Base-by-base conservation (phyloP, 2,329 filamentous ascomycete genomes). In the Colletotrichum gloeosporioides region DNA sequence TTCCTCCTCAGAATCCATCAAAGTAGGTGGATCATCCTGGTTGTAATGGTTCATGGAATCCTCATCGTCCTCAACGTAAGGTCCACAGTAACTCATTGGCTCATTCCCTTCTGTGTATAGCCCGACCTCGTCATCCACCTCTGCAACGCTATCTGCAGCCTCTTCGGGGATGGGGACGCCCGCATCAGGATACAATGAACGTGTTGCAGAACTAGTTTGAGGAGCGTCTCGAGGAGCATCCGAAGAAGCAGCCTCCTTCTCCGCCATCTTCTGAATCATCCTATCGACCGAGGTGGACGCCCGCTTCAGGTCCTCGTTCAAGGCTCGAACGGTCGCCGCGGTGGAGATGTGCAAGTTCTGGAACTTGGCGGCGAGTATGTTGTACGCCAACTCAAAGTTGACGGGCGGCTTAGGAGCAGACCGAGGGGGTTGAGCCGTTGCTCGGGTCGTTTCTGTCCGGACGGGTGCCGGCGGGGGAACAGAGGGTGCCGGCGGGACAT, bases 71-170 rank as follows among this genome's bases (percentile, higher is more conserved):
- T 44, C 39, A 12, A 18, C 39, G 39, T n/a, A 44, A n/a, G 16
- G 18, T 18, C 0, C 39, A 44, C 9, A 44, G 39, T n/a, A 18
- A 1, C 18, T 0, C 39, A 44, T 1, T 7, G 9, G 44, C 44
- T 22, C 10, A 8, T 12, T 53, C 44, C 1, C n/a, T 22, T 53
- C 0, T 53, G 10, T 13, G 44, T 1, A 8, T 53, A 0, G 44
- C 44, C 0, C n/a, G n/a, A 13, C 44, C 44, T 53, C n/a, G 44
- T 25, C n/a, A 53, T 1, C 44, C 6, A 13, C n/a, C 44, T 53
- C 44, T 25, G 44, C n/a, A 22, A 53, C 6, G 10, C 44, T 25
- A 22, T 53, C 44, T 53, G 10, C 44, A 53, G n/a, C 44, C 44
- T 53, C n/a, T 53, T 53, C n/a, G 44, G n/a, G 44, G n/a, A 53